phyloP scores from a whole-genome alignment of 768 basidiomycete genomes.

The Chiua virens region DNA sequence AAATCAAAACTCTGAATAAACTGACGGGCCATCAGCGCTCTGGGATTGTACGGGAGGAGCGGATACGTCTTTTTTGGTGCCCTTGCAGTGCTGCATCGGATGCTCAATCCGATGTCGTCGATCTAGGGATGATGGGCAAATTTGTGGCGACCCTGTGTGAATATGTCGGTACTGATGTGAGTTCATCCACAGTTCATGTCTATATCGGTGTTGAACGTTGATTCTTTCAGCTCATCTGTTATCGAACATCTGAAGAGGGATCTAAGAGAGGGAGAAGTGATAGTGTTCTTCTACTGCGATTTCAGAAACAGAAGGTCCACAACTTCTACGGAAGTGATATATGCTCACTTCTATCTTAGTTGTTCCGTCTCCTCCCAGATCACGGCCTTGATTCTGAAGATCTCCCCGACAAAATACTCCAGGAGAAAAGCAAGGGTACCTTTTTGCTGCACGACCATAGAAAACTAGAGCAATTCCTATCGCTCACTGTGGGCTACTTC shows the following conservation, averaged over 20 bases:
- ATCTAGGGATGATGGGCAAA: too few relatives aligned
- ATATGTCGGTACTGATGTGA: slow-evolving; percentile 60
- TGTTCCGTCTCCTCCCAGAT: background rate
- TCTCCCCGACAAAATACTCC: background rate
- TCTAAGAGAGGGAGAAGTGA: background rate
- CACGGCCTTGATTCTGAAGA: background rate
- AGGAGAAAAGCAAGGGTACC: background rate
- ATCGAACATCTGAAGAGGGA: background rate
- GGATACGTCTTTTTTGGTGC: slow-evolving; percentile 55
- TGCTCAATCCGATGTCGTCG: slow-evolving; percentile 5
- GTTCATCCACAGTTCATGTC: background rate
- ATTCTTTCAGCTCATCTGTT: background rate
- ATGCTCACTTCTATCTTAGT: slow-evolving; percentile 7
- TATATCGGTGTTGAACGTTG: background rate
- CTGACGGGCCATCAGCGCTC: slow-evolving; percentile 89
- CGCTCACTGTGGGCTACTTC: background rate
- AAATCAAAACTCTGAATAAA: slow-evolving; percentile 72
- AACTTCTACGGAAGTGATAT: background rate
- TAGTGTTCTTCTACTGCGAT: slow-evolving; percentile 12
- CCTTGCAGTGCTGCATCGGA: too few relatives aligned
- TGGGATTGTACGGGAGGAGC: too few relatives aligned
- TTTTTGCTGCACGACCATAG: background rate
- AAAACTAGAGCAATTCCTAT: background rate
- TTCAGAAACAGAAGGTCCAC: background rate
- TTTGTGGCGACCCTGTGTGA: slow-evolving; percentile 52